Percentiles rank a stretch among this genome's conserved stretches.
These are phyloP conservation scores for Ilyonectria mors-panacis DNA, from an alignment of 2,329 filamentous ascomycete species.

Conservation along the genomic window DNA sequence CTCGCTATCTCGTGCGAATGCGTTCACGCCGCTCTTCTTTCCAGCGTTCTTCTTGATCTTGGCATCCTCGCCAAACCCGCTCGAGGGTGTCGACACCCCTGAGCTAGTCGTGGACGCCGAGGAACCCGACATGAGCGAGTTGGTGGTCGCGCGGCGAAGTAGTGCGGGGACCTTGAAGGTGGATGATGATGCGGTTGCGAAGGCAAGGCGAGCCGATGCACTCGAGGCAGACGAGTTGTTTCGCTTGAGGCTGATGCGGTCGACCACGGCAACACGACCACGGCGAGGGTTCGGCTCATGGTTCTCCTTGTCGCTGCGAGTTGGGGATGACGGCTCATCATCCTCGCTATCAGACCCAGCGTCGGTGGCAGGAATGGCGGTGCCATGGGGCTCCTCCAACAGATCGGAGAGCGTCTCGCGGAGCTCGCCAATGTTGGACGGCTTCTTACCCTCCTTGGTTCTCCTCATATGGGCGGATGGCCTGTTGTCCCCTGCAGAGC, in stretches of 20 bases:
- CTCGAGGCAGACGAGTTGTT: constrained; percentile 56
- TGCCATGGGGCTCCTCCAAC: constrained; percentile 76
- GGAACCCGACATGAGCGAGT: constrained; percentile 64
- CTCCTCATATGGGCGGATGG: constrained; percentile 74
- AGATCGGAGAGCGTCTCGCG: constrained; percentile 87
- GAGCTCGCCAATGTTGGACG: constrained; percentile 83
- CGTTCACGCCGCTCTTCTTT: constrained; percentile 73
- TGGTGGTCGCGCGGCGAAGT: constrained; percentile 81
- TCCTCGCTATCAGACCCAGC: constrained; percentile 59
- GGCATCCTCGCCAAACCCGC: constrained; percentile 62
- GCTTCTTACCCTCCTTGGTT: constrained; percentile 74
- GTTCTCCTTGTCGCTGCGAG: constrained; percentile 67
- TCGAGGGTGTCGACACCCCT: constrained; percentile 52
- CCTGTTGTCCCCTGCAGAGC: constrained; percentile 60
- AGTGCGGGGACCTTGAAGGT: constrained; percentile 79
- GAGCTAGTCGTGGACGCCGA: constrained; percentile 52
- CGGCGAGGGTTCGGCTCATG: constrained; percentile 55
- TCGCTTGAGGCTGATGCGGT: constrained; percentile 81
- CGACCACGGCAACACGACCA: constrained; percentile 68
- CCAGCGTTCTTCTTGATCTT: constrained; percentile 74
- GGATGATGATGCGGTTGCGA: constrained; percentile 61
- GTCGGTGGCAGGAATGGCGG: constrained; percentile 64
- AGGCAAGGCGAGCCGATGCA: constrained; percentile 67
- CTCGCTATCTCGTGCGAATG: constrained; percentile 73
- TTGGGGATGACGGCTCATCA: constrained; percentile 48